Percentiles rank a stretch among this genome's conserved stretches.
phyloP scores from a whole-genome alignment of 495 filamentous ascomycete species.

The Podospora sp. region DNA sequence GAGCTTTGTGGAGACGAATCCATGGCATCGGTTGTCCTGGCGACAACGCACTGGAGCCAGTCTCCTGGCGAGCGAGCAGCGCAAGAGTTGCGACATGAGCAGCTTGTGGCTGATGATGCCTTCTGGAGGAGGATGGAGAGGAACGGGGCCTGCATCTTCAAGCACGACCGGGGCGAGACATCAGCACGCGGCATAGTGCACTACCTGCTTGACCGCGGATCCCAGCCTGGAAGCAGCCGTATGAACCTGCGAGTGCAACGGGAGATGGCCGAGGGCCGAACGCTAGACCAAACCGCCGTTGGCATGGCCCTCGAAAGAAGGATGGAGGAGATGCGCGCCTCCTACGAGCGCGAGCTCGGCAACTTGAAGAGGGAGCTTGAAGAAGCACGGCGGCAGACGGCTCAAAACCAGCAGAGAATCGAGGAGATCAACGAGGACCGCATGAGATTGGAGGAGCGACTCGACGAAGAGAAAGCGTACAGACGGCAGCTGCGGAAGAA shows the following conservation, averaged over 20 bases:
- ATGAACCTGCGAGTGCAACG: slow-evolving; percentile 3
- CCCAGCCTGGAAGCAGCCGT: not conserved
- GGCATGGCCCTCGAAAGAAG: slow-evolving; percentile 2
- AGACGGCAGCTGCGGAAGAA: slow-evolving; percentile 3
- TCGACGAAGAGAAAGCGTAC: slow-evolving; percentile 6
- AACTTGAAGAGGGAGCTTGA: slow-evolving; percentile 2
- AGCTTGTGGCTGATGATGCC: slow-evolving; percentile 1
- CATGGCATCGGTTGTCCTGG: slow-evolving; percentile 1
- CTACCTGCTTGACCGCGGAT: slow-evolving; percentile 1
- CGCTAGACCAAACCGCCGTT: slow-evolving; percentile 1
- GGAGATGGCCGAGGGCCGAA: slow-evolving; percentile 8
- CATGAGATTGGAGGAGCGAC: not conserved
- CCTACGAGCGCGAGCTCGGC: slow-evolving; percentile 8
- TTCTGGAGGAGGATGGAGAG: slow-evolving; percentile 4
- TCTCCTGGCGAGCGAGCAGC: not conserved
- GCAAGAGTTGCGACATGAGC: slow-evolving; percentile 1
- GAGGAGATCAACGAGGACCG: slow-evolving; percentile 10
- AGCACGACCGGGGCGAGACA: slow-evolving; percentile 10
- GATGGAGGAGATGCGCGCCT: slow-evolving; percentile 9
- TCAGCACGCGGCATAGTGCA: slow-evolving; percentile 8
- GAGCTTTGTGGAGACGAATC: slow-evolving; percentile 43
- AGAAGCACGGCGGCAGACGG: not conserved
- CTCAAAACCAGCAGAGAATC: slow-evolving; percentile 11
- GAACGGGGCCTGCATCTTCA: slow-evolving; percentile 7
- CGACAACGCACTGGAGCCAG: not conserved